Base-by-base conservation (phyloP, 768 basidiomycete species). In the Postia placenta region DNA sequence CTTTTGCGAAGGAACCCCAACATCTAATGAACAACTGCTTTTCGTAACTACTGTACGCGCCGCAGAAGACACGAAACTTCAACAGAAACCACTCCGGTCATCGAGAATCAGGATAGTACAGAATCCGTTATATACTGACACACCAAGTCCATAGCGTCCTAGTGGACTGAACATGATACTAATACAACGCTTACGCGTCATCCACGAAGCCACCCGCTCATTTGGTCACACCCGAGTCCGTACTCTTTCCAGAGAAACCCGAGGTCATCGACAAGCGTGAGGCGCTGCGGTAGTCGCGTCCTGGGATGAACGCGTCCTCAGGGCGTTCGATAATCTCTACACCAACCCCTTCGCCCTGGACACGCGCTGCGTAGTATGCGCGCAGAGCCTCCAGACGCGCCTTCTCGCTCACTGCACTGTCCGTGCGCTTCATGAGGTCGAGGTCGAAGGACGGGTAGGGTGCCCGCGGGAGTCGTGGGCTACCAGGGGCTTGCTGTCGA, bases 321-420 rank as follows among this genome's bases (percentile, higher is more conserved):
- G 62, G 62, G 11, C 56, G 50, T 15, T 47, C 48, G 51, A 64
- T 64, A 11, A 64, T 55, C 45, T 58, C 52, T 2, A 58, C 47
- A 2, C 19, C 44, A 4, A 36, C 48, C 17, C 53, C 54, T 42
- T 55, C 49, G 17, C 42, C 46, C 43, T 46, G 49, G n/a, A 50
- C 54, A 20, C 49, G 53, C 14, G 51, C 42, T 5, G 47, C 38
- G 39, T 53, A 54, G 48, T 59, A 57, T 12, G 48, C 45, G 45
- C 51, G 52, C 20, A 54, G 48, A 20, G 57, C 51, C 3, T 48
- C 54, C 20, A 53, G 49, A 35, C 54, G 57, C 2, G 49, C 48
- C 26, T 57, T 50, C 37, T 56, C 55, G 36, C 50, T 52, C 4
- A 45, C 20, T n/a, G 47, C 53, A 47, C 53, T 52, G 28, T 55